A percentile compares a stretch with the other conserved stretches of the same genome.
phyloP scores from a whole-genome alignment of 108 stramenopile genomes.

The Cyclotella sp. region DNA sequence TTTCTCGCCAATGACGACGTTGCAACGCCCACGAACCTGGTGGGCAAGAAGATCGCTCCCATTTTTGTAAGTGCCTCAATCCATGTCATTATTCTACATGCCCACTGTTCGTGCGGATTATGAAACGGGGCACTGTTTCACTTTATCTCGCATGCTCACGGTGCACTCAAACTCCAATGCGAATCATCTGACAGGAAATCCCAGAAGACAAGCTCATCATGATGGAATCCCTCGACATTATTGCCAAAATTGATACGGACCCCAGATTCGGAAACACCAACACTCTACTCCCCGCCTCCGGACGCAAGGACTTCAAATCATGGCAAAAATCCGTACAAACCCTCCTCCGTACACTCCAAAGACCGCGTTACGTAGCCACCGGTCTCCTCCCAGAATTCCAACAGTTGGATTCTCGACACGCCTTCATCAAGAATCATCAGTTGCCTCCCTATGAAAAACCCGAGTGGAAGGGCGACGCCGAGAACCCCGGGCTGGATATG shows the following conservation, averaged over 20 bases:
- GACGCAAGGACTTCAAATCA: constrained; percentile 88
- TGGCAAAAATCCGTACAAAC: constrained; percentile 92
- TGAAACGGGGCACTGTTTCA: background rate
- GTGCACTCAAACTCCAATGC: background rate
- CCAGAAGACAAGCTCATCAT: constrained; percentile 85
- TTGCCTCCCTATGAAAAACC: constrained; percentile 90
- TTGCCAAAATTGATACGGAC: constrained; percentile 86
- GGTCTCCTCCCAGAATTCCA: constrained; percentile 93
- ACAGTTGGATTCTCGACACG: constrained; percentile 88
- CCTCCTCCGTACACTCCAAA: constrained; percentile 84
- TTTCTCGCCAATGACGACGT: constrained; percentile 96
- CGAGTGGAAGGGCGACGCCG: constrained; percentile 84
- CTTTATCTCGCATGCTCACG: background rate
- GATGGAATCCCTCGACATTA: constrained; percentile 96
- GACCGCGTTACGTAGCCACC: constrained; percentile 94
- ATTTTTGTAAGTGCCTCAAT: constrained; percentile 81
- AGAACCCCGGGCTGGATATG: constrained; percentile 68
- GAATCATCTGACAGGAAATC: constrained; percentile 42
- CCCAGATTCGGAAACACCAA: constrained; percentile 86
- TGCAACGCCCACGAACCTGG: constrained; percentile 86
- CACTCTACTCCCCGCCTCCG: constrained; percentile 69
- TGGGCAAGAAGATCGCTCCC: constrained; percentile 97
- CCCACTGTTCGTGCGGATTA: background rate
- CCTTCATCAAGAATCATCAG: constrained; percentile 91
- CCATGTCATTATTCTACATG: background rate